phyloP scores from a whole-genome alignment of 257 asterid species.

The Pogostemon cablin region DNA sequence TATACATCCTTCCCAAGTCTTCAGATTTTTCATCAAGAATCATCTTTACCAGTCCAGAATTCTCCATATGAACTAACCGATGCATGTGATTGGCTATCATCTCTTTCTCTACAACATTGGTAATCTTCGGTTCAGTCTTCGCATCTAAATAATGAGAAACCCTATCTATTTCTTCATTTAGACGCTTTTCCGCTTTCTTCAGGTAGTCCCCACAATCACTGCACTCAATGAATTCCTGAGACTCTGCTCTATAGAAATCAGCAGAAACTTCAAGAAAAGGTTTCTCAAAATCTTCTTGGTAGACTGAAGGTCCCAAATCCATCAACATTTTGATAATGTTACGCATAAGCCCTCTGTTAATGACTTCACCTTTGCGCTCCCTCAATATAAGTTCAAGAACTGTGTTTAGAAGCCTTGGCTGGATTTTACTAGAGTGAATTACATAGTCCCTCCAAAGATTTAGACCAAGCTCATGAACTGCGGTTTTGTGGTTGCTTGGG shows the following conservation, averaged over 20 bases:
- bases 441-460: constrained; percentile 88
- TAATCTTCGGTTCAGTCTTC: constrained; percentile 70
- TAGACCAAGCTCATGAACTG: constrained; percentile 88
- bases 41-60: constrained; percentile 87
- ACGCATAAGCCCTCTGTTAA: constrained; percentile 87
- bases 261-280: constrained; percentile 85
- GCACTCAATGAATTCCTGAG: constrained; percentile 83
- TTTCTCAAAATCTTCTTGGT: constrained; percentile 84
- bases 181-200: constrained; percentile 80
- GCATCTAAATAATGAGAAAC: constrained; percentile 80
- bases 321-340: constrained; percentile 78
- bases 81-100: constrained; percentile 91
- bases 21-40: constrained; percentile 75
- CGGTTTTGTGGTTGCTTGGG: constrained; percentile 65
- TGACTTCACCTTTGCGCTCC: constrained; percentile 84
- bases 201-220: constrained; percentile 87
- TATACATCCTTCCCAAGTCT: constrained; percentile 87
- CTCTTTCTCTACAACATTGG: constrained; percentile 79
- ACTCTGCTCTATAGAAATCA: constrained; percentile 79
- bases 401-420: constrained; percentile 65
- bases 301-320: constrained; percentile 83
- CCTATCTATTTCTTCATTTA: constrained; percentile 86
- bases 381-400: constrained; percentile 68
- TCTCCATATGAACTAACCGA: constrained; percentile 83
- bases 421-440: constrained; percentile 71